These are phyloP conservation scores for Bipolaris gigantea DNA, from an alignment of 2,329 filamentous ascomycete genomes.

Conservation along the genomic window DNA sequence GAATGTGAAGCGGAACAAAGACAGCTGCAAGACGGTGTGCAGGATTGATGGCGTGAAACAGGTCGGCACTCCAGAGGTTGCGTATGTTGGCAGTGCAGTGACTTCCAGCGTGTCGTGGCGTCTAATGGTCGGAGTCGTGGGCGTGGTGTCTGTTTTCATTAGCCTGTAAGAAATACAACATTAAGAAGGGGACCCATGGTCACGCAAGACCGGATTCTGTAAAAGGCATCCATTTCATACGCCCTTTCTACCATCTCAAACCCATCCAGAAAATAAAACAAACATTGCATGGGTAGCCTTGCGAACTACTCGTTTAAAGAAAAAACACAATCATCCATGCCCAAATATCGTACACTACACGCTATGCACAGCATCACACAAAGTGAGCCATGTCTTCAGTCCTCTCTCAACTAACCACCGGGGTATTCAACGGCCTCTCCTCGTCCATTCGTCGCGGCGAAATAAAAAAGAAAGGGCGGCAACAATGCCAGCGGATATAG, in stretches of 20 bases:
- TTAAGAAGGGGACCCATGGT: not conserved
- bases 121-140: slow-evolving; percentile 26
- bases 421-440: not conserved
- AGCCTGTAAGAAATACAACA: not conserved
- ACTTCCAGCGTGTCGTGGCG: slow-evolving; percentile 32
- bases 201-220: not conserved
- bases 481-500: not conserved
- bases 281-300: not conserved
- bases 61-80: slow-evolving; percentile 41
- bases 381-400: not conserved
- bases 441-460: not conserved
- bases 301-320: not conserved
- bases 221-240: not conserved
- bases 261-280: not conserved
- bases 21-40: slow-evolving; percentile 42
- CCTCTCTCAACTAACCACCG: not conserved
- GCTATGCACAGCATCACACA: not conserved
- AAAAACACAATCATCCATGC: not conserved
- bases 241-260: not conserved
- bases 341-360: not conserved
- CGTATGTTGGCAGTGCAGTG: slow-evolving; percentile 19
- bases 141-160: slow-evolving; percentile 19
- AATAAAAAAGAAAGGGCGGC: not conserved
- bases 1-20: slow-evolving; percentile 23
- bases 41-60: slow-evolving; percentile 43